phyloP scores from a whole-genome alignment of 768 basidiomycete genomes.

The Rubroboletus satanas region DNA sequence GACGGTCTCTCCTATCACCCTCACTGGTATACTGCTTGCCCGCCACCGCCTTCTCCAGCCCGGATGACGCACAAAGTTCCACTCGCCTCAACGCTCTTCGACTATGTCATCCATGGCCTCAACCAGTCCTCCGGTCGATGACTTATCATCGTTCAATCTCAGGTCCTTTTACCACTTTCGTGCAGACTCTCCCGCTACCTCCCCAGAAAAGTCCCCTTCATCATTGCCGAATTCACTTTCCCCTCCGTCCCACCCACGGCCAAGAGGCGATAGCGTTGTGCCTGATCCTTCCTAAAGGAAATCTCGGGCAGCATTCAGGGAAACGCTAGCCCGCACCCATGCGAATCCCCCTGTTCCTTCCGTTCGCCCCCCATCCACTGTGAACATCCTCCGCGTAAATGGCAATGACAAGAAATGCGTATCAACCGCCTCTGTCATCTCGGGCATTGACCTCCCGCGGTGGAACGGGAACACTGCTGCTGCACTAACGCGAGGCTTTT shows the following conservation, averaged over 20 bases:
- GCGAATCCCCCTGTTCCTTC: constrained; percentile 58
- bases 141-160: constrained; percentile 56
- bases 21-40: no score
- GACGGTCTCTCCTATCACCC: no score
- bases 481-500: constrained; percentile 3
- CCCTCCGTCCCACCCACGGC: constrained; percentile 40
- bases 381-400: constrained; percentile 28
- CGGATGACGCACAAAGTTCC: constrained; percentile 33
- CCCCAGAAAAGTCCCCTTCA: constrained; percentile 20
- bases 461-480: constrained; percentile 4
- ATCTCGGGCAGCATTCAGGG: constrained; percentile 70
- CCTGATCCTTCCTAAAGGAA: constrained; percentile 71
- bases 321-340: constrained; percentile 62
- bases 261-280: constrained; percentile 53
- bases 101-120: constrained; percentile 30
- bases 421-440: constrained; percentile 23
- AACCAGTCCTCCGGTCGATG: constrained; percentile 16
- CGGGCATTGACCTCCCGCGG: constrained; percentile 10
- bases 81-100: constrained; percentile 28
- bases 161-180: constrained; percentile 64
- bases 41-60: not conserved
- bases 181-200: constrained; percentile 34
- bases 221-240: constrained; percentile 17
- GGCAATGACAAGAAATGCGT: constrained; percentile 20
- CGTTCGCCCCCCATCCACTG: constrained; percentile 38